Conservation (phyloP, 805 yeast species). For the Debaryomyces tyrocola region DNA sequence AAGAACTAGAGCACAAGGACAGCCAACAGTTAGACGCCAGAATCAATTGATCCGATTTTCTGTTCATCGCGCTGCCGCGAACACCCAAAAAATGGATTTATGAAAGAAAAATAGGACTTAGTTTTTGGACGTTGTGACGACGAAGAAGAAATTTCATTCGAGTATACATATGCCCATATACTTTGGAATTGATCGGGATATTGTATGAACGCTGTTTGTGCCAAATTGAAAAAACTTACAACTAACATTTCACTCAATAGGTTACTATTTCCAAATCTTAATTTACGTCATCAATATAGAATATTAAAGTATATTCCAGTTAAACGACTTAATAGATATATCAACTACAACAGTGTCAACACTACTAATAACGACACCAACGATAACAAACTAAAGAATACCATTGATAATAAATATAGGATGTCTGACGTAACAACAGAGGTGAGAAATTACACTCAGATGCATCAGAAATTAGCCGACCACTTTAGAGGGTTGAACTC, state of each 20-base stretch:
- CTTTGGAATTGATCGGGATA: not conserved
- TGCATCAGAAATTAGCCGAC: slow-evolving; percentile 50
- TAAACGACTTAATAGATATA: not conserved
- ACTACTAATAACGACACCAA: not conserved
- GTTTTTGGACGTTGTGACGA: too few relatives aligned
- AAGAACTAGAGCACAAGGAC: too few relatives aligned
- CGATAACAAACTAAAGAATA: not conserved
- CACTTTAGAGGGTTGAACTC: slow-evolving; percentile 85
- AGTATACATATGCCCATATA: not conserved
- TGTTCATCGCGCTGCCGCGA: not conserved
- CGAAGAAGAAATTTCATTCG: not conserved
- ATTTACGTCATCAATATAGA: not conserved
- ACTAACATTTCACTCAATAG: slow-evolving; percentile 2
- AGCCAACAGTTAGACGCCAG: too few relatives aligned
- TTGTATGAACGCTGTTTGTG: slow-evolving; percentile 1
- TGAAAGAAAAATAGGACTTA: too few relatives aligned
- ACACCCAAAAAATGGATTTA: not conserved
- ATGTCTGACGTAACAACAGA: slow-evolving; percentile 1
- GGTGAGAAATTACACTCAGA: slow-evolving; percentile 19
- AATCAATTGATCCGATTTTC: too few relatives aligned
- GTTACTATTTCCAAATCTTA: not conserved
- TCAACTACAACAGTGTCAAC: not conserved
- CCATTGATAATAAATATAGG: not conserved
- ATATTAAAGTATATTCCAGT: not conserved
- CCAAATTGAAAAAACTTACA: not conserved